Evolutionary conservation across 768 basidiomycete species (phyloP).

Genomic region (Boletus reticuloceps): DNA sequence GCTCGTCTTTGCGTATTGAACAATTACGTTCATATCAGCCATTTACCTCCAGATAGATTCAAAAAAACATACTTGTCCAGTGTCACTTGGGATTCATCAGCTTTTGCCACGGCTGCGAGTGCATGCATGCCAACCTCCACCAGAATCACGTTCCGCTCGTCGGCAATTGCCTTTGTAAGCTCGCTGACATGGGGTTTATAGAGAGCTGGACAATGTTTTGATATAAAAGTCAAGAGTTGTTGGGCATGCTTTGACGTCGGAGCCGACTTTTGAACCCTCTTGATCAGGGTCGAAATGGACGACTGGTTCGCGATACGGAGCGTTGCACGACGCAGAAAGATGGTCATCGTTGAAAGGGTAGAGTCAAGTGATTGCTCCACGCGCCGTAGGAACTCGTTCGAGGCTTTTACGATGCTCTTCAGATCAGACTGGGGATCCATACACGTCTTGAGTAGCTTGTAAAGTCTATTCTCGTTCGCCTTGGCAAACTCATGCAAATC

Average conservation of each 20-base stretch:
- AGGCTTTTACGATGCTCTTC: constrained; percentile 74
- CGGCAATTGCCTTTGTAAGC: constrained; percentile 68
- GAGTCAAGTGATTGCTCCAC: constrained; percentile 66
- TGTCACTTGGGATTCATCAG: constrained; percentile 55
- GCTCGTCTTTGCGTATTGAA: constrained; percentile 48
- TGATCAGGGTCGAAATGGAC: constrained; percentile 77
- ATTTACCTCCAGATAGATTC: not conserved
- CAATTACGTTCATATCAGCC: not conserved
- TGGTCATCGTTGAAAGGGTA: constrained; percentile 63
- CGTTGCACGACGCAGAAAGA: constrained; percentile 65
- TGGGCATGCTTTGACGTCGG: constrained; percentile 45
- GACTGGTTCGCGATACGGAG: constrained; percentile 82
- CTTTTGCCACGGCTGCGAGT: constrained; percentile 61
- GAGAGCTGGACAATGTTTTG: constrained; percentile 74
- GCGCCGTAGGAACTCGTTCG: constrained; percentile 77
- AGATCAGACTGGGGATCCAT: constrained; percentile 85
- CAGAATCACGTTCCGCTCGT: constrained; percentile 52
- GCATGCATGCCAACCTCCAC: constrained; percentile 75
- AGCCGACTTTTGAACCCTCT: constrained; percentile 54
- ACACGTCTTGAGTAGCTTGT: constrained; percentile 78
- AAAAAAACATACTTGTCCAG: constrained; percentile 60
- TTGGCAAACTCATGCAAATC: constrained; percentile 84
- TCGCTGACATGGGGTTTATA: constrained; percentile 75
- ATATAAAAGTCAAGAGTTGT: constrained; percentile 54
- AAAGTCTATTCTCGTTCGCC: constrained; percentile 80